Evolutionary conservation across 208 protist genomes (phyloP), one percentile per base, ranked within the genome.

Genomic region (Trypanosoma grayi): DNA sequence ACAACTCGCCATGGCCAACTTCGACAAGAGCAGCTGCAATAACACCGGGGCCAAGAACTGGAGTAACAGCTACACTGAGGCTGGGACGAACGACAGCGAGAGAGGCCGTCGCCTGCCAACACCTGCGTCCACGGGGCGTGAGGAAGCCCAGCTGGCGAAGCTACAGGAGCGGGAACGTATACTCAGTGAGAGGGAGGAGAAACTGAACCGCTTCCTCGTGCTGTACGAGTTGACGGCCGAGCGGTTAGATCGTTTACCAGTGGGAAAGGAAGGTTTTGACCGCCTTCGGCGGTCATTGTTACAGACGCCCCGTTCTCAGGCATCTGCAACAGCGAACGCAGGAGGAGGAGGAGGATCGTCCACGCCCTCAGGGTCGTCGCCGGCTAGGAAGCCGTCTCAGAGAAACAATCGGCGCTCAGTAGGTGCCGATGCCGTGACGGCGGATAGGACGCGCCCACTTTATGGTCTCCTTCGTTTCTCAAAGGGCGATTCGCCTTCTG

Each of bases 181-280:
- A 40, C 60, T 93, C 44, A 24, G 40, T 1, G 75, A 77, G 59
- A 73, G 84, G 28, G 89, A 95, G 66, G 68, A 71, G 31, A 92
- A 95, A 46, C 59, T 95, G 14, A 68, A 80, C 37, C 55, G 77
- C 0, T 66, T 95, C 18, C 60, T 95, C 46, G 43, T 70, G 18
- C 66, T 95, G n/a, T 95, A 95, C 52, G 89, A 90, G 43, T 70
- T 95, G 25, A 92, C 83, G 10, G 62, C 85, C n/a, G 75, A 80
- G 46, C 71, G 79, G 52, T 64, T 95, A 11, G 85, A 95, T 67
- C 31, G 70, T 40, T 51, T 95, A 6, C 66, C 65, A n/a, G 45
- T 39, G 14, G 58, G 48, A 20, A 60, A 45, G 33, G 58, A 72
- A 18, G 31, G 66, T 39, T 60, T 65, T 64, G 57, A 65, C 0